Evolutionary conservation across 441 rosid genomes (phyloP).

Genomic region (Pelargonium myrrhifolium): DNA sequence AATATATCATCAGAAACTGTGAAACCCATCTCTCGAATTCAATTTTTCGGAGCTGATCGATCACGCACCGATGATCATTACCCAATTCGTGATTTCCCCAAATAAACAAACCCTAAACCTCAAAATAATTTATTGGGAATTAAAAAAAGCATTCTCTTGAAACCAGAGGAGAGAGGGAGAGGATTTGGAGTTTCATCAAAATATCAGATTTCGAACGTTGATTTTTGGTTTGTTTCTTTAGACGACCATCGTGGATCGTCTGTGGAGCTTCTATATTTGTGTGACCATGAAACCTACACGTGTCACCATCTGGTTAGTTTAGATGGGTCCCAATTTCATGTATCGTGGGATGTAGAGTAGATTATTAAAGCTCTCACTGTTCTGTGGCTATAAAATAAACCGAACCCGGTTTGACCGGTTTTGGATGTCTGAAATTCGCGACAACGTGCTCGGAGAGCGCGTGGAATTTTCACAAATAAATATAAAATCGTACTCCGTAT

Average conservation of each 20-base stretch:
- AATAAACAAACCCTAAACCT: neutral
- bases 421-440: neutral
- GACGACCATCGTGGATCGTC: neutral
- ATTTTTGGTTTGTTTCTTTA: neutral
- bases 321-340: neutral
- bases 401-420: neutral
- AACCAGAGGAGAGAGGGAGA: neutral
- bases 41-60: neutral
- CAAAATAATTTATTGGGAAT: no score
- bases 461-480: neutral
- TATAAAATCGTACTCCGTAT: no score
- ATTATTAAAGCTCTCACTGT: neutral
- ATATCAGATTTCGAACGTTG: neutral
- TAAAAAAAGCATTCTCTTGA: neutral
- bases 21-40: slow-evolving; percentile 39
- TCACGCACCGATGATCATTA: neutral
- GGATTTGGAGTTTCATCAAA: neutral
- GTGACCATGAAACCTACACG: neutral
- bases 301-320: neutral
- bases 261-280: neutral
- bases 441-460: neutral
- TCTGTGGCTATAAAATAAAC: neutral
- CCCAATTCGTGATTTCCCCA: neutral
- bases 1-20: slow-evolving; percentile 61
- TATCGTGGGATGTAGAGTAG: neutral